Conservation (phyloP, 2,329 filamentous ascomycete species). For the Decorospora gaudefroyi region DNA sequence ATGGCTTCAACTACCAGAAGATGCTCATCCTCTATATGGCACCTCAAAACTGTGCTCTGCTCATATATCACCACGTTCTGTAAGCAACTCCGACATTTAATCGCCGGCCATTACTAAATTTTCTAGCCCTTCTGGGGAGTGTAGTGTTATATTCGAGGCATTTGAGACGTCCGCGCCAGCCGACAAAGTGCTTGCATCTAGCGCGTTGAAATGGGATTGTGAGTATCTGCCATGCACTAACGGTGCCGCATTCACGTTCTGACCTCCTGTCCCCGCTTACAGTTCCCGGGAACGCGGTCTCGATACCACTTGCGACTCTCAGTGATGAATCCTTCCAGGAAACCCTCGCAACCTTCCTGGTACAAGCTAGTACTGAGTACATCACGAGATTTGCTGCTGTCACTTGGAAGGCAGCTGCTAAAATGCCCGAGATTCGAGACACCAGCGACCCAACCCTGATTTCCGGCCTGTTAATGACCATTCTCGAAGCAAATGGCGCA, state of each 20-base stretch:
- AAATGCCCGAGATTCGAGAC: constrained; percentile 61
- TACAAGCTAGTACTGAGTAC: constrained; percentile 59
- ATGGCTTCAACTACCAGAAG: constrained; percentile 16
- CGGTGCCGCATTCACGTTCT: background rate
- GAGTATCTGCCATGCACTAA: background rate
- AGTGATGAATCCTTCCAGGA: constrained; percentile 53
- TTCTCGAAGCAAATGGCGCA: constrained; percentile 61
- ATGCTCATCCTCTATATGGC: constrained; percentile 53
- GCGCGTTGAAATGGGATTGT: constrained; percentile 61
- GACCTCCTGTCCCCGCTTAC: background rate
- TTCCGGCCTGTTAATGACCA: constrained; percentile 62
- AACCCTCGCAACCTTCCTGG: constrained; percentile 58
- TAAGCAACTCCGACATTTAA: constrained; percentile 32
- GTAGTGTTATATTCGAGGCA: constrained; percentile 58
- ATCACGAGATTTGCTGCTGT: constrained; percentile 59
- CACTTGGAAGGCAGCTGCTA: constrained; percentile 57
- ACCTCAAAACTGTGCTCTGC: constrained; percentile 56
- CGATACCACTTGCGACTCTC: constrained; percentile 52
- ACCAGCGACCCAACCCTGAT: constrained; percentile 62
- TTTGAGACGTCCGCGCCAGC: constrained; percentile 64
- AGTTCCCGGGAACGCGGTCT: constrained; percentile 60
- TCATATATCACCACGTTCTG: constrained; percentile 47
- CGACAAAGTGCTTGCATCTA: constrained; percentile 57
- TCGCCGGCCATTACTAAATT: constrained; percentile 3
- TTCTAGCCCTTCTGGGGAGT: constrained; percentile 12